Evolutionary conservation across 306 rosid species (phyloP).

Genomic region (Rosa rugosa): DNA sequence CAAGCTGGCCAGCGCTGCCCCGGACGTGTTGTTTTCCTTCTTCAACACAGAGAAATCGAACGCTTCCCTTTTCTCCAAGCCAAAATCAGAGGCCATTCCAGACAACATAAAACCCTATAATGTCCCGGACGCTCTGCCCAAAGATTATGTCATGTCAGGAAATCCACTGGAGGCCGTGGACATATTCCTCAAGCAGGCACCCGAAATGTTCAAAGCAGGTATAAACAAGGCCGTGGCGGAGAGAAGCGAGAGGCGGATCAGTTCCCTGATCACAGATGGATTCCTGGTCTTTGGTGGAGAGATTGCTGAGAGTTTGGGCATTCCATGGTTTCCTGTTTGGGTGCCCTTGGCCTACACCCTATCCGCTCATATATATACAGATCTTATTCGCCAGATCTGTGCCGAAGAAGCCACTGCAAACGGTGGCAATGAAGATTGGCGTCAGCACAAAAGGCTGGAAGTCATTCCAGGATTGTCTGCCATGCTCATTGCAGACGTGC

Average conservation of each 20-base stretch:
- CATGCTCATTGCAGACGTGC: conserved; percentile 19
- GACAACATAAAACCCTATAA: conserved; percentile 16
- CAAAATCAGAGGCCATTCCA: conserved; percentile 7
- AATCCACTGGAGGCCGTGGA: conserved; percentile 17
- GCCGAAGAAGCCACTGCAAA: not conserved
- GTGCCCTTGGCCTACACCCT: conserved; percentile 16
- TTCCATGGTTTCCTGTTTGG: conserved; percentile 53
- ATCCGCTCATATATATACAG: conserved; percentile 35
- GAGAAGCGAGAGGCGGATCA: conserved; percentile 12
- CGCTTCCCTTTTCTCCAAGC: not conserved
- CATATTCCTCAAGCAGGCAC: conserved; percentile 31
- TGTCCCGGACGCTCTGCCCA: conserved; percentile 32
- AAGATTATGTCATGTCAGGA: conserved; percentile 13
- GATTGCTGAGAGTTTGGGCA: conserved; percentile 28
- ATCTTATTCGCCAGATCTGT: conserved; percentile 22
- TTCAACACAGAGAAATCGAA: conserved; percentile 19
- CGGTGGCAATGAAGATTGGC: not conserved
- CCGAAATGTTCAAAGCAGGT: conserved; percentile 19
- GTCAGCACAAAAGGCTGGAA: conserved; percentile 22
- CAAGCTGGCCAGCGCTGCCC: conserved; percentile 31
- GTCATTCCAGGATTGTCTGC: conserved; percentile 43
- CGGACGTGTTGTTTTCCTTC: conserved; percentile 35
- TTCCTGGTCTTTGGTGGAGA: conserved; percentile 4
- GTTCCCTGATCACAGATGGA: conserved; percentile 22
- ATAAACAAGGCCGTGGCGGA: conserved; percentile 23